Percentiles rank a stretch among this genome's conserved stretches.
These are phyloP conservation scores for Leucocoprinus sp. DNA, from an alignment of 768 basidiomycete species.

Conservation along the genomic window DNA sequence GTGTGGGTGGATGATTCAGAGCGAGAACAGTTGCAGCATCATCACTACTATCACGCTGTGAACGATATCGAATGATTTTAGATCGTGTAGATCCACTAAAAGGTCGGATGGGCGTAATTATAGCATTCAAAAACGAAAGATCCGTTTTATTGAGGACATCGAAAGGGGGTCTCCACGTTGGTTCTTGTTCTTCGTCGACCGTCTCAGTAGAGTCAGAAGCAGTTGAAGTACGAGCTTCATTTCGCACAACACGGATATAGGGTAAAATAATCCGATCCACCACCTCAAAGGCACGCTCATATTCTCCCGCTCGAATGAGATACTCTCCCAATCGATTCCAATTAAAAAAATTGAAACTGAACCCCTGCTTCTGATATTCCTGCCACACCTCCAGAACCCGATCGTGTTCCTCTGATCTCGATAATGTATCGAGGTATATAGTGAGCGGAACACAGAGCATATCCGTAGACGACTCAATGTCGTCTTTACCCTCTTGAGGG, in stretches of 20 bases:
- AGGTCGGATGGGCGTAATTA: not conserved
- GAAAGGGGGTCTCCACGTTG: not conserved
- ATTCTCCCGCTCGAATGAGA: constrained; percentile 71
- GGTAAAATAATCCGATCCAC: constrained; percentile 71
- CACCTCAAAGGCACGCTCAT: constrained; percentile 78
- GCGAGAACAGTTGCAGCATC: not conserved
- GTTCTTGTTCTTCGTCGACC: not conserved
- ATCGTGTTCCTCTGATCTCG: constrained; percentile 49
- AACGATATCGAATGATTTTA: not conserved
- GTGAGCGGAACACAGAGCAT: constrained; percentile 73
- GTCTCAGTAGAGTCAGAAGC: not conserved
- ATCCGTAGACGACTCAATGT: constrained; percentile 24
- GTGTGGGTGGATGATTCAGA: not conserved
- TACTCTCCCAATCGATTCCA: constrained; percentile 83
- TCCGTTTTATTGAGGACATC: constrained; percentile 6
- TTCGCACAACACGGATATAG: constrained; percentile 19
- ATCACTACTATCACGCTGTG: not conserved
- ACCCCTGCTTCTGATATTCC: constrained; percentile 50
- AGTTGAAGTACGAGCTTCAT: not conserved
- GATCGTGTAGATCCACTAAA: not conserved
- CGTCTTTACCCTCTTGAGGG: not conserved
- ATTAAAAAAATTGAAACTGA: constrained; percentile 80
- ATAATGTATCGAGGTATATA: constrained; percentile 71
- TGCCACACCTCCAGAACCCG: constrained; percentile 64
- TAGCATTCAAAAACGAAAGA: constrained; percentile 1